Base-by-base conservation (phyloP, 1,139 yeast genomes). In the Geotrichum reessii region DNA sequence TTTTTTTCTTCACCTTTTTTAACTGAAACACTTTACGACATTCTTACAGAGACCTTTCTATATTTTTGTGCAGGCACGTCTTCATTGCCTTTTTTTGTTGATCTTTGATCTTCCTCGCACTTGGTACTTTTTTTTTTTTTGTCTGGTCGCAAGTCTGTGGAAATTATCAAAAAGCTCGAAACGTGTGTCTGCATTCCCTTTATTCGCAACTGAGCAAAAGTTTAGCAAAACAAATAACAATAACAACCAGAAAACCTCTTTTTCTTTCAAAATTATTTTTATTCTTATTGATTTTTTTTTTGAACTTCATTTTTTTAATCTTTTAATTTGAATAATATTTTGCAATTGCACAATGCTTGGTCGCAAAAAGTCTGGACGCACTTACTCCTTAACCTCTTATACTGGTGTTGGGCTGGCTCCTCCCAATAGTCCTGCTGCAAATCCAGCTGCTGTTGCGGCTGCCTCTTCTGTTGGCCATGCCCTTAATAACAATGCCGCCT, bases 381-480 rank as follows among this genome's bases (percentile, higher is more conserved):
- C 65, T 19, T 66, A 66, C 58, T 64, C 68, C 37, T 61, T 66
- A 37, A 64, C 67, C 19, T 63, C 76, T 14, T 75, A 74, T 61
- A 65, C 71, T 12, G 70, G 70, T 12, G 70, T 67, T 6, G 68
- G 66, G 25, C 62, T 62, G 31, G 68, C 70, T 33, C 62, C 62
- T 31, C 69, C 69, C 14, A 64, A 66, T 56, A 55, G 67, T 33
- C 63, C 52, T 27, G 52, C 59, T 19, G 70, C 66, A 46, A 63
- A 61, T 53, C 66, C 71, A 17, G 67, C 69, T 8, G 80, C 81
- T 1, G 58, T 78, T 17, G 80, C 80, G 14, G 81, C 81, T 47
- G 81, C 80, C 4, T 69, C 75, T 14, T 70, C 75, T 25, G 79
- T 65, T 8, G 62, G 62, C 24, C 33, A 44, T 24, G 22, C 46